Evolutionary conservation across 2,329 filamentous ascomycete species (phyloP).

Genomic region (Sclerotinia subarctica): DNA sequence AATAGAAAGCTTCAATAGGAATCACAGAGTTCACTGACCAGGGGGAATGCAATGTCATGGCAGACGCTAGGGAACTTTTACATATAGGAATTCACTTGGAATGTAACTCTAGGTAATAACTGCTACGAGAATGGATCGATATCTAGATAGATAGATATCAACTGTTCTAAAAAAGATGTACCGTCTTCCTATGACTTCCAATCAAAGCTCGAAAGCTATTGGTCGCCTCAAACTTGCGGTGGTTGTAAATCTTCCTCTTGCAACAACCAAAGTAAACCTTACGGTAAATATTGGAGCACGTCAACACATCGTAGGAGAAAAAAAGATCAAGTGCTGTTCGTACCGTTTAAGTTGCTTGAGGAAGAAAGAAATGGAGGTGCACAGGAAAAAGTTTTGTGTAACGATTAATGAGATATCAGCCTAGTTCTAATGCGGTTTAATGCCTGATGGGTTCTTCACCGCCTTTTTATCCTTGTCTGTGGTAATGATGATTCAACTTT

Average conservation of each 20-base stretch:
- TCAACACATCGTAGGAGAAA: conserved; percentile 34
- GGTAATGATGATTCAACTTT: too few species aligned
- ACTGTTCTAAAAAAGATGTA: conserved; percentile 24
- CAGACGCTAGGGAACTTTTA: not conserved
- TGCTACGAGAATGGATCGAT: not conserved
- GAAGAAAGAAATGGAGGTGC: conserved; percentile 16
- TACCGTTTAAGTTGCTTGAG: conserved; percentile 35
- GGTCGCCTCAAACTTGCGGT: conserved; percentile 41
- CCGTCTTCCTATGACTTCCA: conserved; percentile 40
- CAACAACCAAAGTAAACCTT: conserved; percentile 33
- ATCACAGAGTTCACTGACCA: not conserved
- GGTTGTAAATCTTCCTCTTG: conserved; percentile 33
- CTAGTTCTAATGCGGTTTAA: not conserved
- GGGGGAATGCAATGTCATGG: not conserved
- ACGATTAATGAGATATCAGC: too few species aligned
- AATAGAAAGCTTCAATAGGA: not conserved
- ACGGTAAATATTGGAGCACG: conserved; percentile 29
- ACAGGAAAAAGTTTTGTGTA: conserved; percentile 2
- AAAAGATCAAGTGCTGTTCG: conserved; percentile 35
- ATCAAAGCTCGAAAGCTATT: conserved; percentile 38
- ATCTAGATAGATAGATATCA: not conserved
- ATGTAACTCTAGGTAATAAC: not conserved
- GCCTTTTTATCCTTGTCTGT: not conserved
- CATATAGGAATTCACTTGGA: not conserved
- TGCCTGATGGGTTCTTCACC: not conserved